Percentiles rank a stretch among this genome's conserved stretches.
These are phyloP conservation scores for Dendrothele bispora DNA, from an alignment of 768 basidiomycete genomes.

Conservation along the genomic window DNA sequence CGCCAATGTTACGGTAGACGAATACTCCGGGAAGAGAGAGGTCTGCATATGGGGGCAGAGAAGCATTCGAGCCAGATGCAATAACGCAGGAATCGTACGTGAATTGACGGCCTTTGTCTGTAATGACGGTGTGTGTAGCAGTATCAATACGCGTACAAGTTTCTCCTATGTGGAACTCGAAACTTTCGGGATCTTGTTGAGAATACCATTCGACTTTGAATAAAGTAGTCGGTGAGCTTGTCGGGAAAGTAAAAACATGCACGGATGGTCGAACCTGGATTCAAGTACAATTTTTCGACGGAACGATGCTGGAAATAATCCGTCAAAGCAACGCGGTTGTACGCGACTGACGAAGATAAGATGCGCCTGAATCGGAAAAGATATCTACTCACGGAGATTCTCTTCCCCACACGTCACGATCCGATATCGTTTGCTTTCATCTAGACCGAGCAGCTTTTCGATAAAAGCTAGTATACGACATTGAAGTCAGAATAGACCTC, in stretches of 20 bases:
- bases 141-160: conserved; percentile 39
- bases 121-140: conserved; percentile 41
- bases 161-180: conserved; percentile 53
- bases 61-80: conserved; percentile 69
- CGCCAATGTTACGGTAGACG: conserved; percentile 71
- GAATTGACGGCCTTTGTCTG: conserved; percentile 42
- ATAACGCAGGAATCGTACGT: conserved; percentile 64
- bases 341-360: conserved; percentile 51
- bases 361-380: no score
- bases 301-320: conserved; percentile 64
- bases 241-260: no score
- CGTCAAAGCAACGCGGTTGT: conserved; percentile 57
- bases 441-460: conserved; percentile 63
- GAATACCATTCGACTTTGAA: no score
- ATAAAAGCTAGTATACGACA: conserved; percentile 54
- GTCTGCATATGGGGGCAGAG: conserved; percentile 50
- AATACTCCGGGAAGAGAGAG: conserved; percentile 50
- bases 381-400: no score
- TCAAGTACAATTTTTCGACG: conserved; percentile 57
- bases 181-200: conserved; percentile 54
- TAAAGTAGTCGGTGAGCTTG: no score
- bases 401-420: conserved; percentile 65
- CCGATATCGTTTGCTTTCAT: conserved; percentile 47
- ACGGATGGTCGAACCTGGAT: conserved; percentile 43
- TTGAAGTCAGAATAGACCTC: no score